Conservation (phyloP, 2,329 filamentous ascomycete genomes). For the Fusarium newnesense region DNA sequence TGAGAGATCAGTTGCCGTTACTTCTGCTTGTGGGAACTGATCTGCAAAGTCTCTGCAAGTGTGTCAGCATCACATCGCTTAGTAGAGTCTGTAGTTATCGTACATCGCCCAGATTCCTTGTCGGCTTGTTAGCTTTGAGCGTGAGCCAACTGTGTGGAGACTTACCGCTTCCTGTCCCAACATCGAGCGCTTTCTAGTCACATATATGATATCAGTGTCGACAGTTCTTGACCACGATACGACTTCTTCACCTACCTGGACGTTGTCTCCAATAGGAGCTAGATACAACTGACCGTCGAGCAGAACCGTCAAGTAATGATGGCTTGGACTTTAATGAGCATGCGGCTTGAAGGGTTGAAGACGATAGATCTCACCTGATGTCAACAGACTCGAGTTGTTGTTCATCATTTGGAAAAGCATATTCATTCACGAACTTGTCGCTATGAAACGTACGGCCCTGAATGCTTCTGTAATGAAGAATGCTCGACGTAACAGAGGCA, state of each 20-base stretch:
- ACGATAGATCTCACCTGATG: background rate
- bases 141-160: fast-evolving
- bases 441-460: conserved; percentile 27
- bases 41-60: conserved; percentile 9
- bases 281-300: conserved; percentile 13
- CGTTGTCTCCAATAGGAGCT: background rate
- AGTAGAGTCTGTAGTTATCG: fast-evolving
- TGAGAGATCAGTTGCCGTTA: conserved; percentile 20
- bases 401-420: conserved; percentile 24
- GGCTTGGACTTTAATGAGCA: background rate
- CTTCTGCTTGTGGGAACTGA: conserved; percentile 10
- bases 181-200: conserved; percentile 5
- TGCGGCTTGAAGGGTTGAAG: fast-evolving
- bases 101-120: conserved; percentile 29
- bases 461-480: conserved; percentile 19
- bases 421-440: conserved; percentile 20
- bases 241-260: background rate
- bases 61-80: background rate
- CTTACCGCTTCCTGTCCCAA: conserved; percentile 21
- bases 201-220: too few species aligned
- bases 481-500: conserved; percentile 20
- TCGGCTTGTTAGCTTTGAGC: fast-evolving
- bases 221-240: fast-evolving
- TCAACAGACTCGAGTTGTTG: conserved; percentile 26
- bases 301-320: conserved; percentile 22